phyloP scores from a whole-genome alignment of 495 filamentous ascomycete genomes.

The Parmelia sp. region DNA sequence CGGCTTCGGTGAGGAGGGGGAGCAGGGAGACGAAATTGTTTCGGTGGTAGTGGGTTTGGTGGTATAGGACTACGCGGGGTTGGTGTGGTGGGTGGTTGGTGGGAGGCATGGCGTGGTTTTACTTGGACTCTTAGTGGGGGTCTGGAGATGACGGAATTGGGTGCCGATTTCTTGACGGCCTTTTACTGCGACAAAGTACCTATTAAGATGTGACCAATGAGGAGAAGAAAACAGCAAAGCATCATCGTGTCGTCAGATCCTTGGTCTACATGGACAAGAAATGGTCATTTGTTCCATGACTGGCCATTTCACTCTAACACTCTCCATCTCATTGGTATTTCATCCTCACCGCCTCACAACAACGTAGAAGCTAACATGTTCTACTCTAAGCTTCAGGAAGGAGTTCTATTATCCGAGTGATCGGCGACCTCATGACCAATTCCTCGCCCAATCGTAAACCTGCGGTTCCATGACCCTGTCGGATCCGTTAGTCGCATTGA shows the following conservation, averaged over 20 bases:
- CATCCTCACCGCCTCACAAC: neutral
- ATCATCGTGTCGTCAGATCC: neutral
- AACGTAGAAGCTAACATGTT: neutral
- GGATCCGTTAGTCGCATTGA: no score
- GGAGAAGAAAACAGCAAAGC: neutral
- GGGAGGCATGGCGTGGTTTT: conserved; percentile 7
- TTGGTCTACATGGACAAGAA: neutral
- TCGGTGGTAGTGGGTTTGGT: conserved; percentile 63
- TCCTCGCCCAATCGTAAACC: neutral
- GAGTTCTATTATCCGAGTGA: neutral
- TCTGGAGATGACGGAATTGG: no score
- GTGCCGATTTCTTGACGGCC: neutral
- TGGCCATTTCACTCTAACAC: neutral
- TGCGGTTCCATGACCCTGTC: no score
- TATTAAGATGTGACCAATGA: neutral
- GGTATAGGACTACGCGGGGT: conserved; percentile 58
- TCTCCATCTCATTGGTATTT: neutral
- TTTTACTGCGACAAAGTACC: neutral
- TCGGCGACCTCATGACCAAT: neutral
- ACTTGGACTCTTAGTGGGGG: neutral
- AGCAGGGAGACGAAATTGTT: conserved; percentile 60
- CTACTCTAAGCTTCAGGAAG: neutral
- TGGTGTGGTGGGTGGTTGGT: conserved; percentile 20
- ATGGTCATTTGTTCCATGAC: neutral
- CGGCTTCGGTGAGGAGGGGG: conserved; percentile 53